These are phyloP conservation scores for Anisodus tanguticus DNA, from an alignment of 257 asterid species.

Conservation along the genomic window DNA sequence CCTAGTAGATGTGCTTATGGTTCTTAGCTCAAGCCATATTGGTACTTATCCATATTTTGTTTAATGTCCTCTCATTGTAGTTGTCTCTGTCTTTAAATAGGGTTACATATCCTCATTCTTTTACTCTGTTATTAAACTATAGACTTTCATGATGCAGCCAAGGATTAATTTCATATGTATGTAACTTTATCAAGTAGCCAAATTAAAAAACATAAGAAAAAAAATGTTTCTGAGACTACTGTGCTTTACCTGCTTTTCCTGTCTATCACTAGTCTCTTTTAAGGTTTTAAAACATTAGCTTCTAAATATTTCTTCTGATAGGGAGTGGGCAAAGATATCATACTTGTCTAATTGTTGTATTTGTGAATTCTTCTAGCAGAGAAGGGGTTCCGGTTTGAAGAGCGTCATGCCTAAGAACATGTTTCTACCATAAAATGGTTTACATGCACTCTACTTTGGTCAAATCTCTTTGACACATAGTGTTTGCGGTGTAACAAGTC, in stretches of 20 bases:
- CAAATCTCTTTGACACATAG: background rate
- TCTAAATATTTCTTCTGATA: background rate
- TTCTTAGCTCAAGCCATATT: background rate
- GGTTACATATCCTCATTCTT: background rate
- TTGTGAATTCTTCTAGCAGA: too few relatives aligned
- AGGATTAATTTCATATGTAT: background rate
- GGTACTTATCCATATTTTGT: background rate
- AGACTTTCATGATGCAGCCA: background rate
- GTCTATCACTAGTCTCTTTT: background rate
- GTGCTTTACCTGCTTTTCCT: constrained; percentile 3
- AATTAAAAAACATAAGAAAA: background rate
- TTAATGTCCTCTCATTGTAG: background rate
- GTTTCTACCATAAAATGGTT: background rate
- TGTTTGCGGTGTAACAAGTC: background rate
- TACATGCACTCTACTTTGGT: background rate
- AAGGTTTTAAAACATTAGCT: background rate
- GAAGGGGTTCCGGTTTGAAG: background rate
- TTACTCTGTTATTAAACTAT: background rate
- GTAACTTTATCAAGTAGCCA: background rate
- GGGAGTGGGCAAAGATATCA: too few relatives aligned
- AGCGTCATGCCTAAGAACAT: background rate
- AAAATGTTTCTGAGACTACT: background rate
- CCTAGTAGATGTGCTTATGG: background rate
- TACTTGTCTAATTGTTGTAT: too few relatives aligned
- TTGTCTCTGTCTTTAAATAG: background rate